phyloP scores from a whole-genome alignment of 495 filamentous ascomycete species.

The Entonaema liquescens region DNA sequence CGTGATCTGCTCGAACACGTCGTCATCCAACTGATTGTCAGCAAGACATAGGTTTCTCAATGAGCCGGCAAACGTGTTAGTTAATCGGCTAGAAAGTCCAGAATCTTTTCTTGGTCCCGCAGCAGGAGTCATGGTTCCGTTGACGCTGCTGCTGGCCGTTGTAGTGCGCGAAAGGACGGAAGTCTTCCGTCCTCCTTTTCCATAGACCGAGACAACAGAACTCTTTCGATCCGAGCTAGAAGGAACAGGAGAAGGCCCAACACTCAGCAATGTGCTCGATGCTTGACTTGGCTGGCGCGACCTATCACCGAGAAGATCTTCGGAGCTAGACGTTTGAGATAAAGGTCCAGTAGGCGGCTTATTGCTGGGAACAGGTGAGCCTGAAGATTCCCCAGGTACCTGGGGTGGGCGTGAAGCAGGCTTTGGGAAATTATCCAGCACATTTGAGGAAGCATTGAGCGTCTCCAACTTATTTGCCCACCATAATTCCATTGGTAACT shows the following conservation, averaged over 20 bases:
- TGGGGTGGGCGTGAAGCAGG: constrained; percentile 70
- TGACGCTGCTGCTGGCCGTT: constrained; percentile 50
- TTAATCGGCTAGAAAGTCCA: constrained; percentile 73
- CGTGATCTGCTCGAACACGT: constrained; percentile 89
- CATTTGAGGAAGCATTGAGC: constrained; percentile 93
- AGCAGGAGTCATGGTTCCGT: constrained; percentile 64
- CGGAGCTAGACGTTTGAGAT: constrained; percentile 70
- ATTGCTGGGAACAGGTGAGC: constrained; percentile 43
- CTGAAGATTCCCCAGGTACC: constrained; percentile 58
- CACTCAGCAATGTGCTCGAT: constrained; percentile 76
- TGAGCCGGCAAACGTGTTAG: constrained; percentile 85
- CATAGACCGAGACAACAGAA: constrained; percentile 82
- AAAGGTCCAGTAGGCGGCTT: constrained; percentile 65
- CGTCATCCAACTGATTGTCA: constrained; percentile 92
- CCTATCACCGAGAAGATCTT: constrained; percentile 77
- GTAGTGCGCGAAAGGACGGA: constrained; percentile 78
- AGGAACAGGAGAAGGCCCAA: constrained; percentile 73
- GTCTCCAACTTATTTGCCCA: constrained; percentile 87
- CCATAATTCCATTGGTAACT: constrained; percentile 91
- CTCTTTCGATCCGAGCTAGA: constrained; percentile 72
- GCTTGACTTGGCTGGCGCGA: constrained; percentile 87
- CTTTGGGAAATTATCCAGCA: constrained; percentile 89
- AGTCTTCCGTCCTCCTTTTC: constrained; percentile 78
- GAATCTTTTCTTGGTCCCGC: constrained; percentile 81
- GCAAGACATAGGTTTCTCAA: constrained; percentile 86